Conservation (phyloP, 768 basidiomycete species). For the Mycena galericulata region DNA sequence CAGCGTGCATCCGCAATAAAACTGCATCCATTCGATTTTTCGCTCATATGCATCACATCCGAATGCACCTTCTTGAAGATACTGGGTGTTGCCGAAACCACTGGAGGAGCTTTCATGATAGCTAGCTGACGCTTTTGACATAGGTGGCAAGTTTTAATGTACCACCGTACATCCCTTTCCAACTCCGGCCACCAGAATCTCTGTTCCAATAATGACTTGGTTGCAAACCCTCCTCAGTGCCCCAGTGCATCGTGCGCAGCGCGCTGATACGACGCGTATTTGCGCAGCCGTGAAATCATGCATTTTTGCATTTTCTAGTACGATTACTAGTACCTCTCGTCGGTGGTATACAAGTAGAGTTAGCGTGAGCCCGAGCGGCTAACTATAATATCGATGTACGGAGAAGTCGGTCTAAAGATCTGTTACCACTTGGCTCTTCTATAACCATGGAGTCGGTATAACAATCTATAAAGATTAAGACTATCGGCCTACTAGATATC, state of each 20-base stretch:
- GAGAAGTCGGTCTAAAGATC: no score
- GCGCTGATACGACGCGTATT: no score
- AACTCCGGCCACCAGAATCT: slow-evolving; percentile 41
- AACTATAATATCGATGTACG: no score
- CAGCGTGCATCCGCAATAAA: slow-evolving; percentile 44
- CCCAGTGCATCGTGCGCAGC: slow-evolving; percentile 36
- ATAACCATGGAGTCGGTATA: no score
- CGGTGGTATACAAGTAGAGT: no score
- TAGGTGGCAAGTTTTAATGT: slow-evolving; percentile 44
- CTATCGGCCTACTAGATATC: no score
- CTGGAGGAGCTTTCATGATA: slow-evolving; percentile 43
- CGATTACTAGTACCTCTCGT: no score
- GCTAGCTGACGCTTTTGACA: slow-evolving; percentile 44
- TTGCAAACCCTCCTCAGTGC: slow-evolving; percentile 32
- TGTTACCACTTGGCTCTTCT: no score
- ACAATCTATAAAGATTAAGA: no score
- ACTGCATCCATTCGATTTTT: slow-evolving; percentile 34
- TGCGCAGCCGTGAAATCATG: no score
- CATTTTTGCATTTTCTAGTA: no score
- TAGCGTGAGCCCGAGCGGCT: no score
- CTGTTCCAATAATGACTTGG: slow-evolving; percentile 5
- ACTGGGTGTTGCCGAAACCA: slow-evolving; percentile 38
- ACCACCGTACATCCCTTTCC: slow-evolving; percentile 45
- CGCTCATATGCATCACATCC: slow-evolving; percentile 44
- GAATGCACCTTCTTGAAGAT: slow-evolving; percentile 44